Evolutionary conservation across 352 stramenopile species (phyloP).

Genomic region (Globisporangium abappressorium): DNA sequence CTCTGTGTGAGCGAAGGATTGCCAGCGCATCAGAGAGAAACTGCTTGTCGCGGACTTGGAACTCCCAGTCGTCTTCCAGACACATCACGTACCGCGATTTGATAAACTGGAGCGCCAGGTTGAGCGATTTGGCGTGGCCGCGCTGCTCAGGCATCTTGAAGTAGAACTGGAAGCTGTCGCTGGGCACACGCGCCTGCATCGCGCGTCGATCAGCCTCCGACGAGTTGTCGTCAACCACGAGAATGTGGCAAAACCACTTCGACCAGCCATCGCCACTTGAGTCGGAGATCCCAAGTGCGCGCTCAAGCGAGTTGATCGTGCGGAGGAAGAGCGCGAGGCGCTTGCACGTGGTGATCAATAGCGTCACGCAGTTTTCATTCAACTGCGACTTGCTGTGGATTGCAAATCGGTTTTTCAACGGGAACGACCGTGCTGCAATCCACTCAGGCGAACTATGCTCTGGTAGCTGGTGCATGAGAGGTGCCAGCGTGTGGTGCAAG

Average conservation of each 20-base stretch:
- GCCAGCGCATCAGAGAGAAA: slow-evolving; percentile 24
- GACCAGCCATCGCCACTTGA: slow-evolving; percentile 3
- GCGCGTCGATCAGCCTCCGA: slow-evolving; percentile 26
- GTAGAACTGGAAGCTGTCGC: slow-evolving; percentile 28
- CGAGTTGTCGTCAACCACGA: slow-evolving; percentile 61
- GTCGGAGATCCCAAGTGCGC: slow-evolving; percentile 12
- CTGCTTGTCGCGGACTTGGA: neutral
- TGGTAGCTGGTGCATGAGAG: slow-evolving; percentile 7
- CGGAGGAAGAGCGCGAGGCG: slow-evolving; percentile 39
- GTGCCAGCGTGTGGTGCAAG: neutral
- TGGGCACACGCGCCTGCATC: slow-evolving; percentile 36
- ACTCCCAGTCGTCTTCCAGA: slow-evolving; percentile 65
- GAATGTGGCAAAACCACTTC: slow-evolving; percentile 34
- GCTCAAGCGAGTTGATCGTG: slow-evolving; percentile 29
- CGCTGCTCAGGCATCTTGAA: slow-evolving; percentile 27
- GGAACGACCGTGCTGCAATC: slow-evolving; percentile 19
- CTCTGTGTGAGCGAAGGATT: slow-evolving; percentile 17
- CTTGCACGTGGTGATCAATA: slow-evolving; percentile 65
- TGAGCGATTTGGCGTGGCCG: slow-evolving; percentile 55
- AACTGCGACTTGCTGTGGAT: neutral
- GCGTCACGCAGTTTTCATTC: slow-evolving; percentile 26
- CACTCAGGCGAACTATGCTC: slow-evolving; percentile 21
- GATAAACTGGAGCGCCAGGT: slow-evolving; percentile 30
- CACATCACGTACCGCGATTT: slow-evolving; percentile 48
- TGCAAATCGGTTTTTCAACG: neutral